Conservation (phyloP, 1,139 yeast species). For the Scheffersomyces insectosa region DNA sequence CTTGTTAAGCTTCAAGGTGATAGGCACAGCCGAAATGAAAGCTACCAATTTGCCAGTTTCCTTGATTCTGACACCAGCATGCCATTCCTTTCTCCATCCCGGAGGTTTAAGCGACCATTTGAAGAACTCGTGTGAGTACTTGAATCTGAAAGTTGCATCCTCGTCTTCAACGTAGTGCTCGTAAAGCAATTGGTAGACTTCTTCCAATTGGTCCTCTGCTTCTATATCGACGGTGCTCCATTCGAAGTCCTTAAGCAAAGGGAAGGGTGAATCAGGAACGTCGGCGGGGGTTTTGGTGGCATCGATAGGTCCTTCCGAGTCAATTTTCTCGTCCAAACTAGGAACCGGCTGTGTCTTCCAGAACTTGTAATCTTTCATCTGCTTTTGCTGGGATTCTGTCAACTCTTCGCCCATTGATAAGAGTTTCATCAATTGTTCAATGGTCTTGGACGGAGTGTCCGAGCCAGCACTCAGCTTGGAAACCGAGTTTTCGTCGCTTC, state of each 20-base stretch:
- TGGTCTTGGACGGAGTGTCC: slow-evolving; percentile 26
- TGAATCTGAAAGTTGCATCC: slow-evolving; percentile 89
- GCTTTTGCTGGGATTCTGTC: slow-evolving; percentile 56
- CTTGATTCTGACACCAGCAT: slow-evolving; percentile 88
- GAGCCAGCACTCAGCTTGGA: slow-evolving; percentile 3
- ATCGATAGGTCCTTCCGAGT: slow-evolving; percentile 84
- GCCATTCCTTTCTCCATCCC: slow-evolving; percentile 89
- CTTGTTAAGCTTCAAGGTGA: slow-evolving; percentile 61
- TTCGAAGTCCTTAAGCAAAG: slow-evolving; percentile 76
- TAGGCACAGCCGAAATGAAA: slow-evolving; percentile 89
- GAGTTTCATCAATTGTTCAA: slow-evolving; percentile 52
- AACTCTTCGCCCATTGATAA: slow-evolving; percentile 57
- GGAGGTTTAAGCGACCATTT: slow-evolving; percentile 96
- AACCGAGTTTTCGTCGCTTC: background rate
- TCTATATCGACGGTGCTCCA: slow-evolving; percentile 83
- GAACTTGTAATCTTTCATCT: slow-evolving; percentile 87
- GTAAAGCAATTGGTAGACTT: slow-evolving; percentile 76
- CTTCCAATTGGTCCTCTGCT: slow-evolving; percentile 57
- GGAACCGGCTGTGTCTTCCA: slow-evolving; percentile 99
- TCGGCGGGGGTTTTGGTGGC: slow-evolving; percentile 63
- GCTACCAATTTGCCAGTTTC: slow-evolving; percentile 78
- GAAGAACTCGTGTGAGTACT: slow-evolving; percentile 79
- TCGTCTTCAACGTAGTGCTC: slow-evolving; percentile 94
- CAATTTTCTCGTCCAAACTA: slow-evolving; percentile 64
- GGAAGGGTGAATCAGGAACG: slow-evolving; percentile 67